Evolutionary conservation across 1,139 yeast species (phyloP).

Genomic region (Kluyveromyces sp.): DNA sequence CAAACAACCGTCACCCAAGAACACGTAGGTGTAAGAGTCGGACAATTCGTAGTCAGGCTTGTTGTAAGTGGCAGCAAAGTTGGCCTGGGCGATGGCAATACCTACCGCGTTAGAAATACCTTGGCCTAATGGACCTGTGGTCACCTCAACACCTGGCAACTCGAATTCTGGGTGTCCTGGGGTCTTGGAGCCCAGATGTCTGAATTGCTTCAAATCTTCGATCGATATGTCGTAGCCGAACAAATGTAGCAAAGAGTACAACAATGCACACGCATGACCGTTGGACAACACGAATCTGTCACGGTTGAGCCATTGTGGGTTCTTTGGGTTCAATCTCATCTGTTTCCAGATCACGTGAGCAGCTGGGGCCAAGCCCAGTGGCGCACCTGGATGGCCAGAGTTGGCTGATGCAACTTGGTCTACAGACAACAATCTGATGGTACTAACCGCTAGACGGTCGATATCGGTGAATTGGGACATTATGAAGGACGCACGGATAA

Average conservation of each 20-base stretch:
- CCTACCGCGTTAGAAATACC: constrained; percentile 98
- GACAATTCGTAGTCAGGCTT: constrained; percentile 70
- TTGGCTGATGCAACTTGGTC: constrained; percentile 87
- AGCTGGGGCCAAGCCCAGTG: constrained; percentile 93
- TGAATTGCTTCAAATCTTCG: constrained; percentile 85
- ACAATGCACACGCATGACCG: constrained; percentile 94
- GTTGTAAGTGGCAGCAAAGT: constrained; percentile 90
- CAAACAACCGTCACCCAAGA: constrained; percentile 97
- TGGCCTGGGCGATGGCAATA: constrained; percentile 89
- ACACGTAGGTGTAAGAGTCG: constrained; percentile 69
- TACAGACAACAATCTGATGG: constrained; percentile 85
- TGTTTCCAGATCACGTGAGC: constrained; percentile 70
- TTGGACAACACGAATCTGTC: constrained; percentile 93
- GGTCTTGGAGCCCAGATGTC: constrained; percentile 85
- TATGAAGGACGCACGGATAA: too few species aligned
- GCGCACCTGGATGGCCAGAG: constrained; percentile 99
- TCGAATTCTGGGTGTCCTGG: constrained; percentile 96
- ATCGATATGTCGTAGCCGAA: constrained; percentile 76
- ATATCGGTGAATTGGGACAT: constrained; percentile 39
- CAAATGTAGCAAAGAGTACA: constrained; percentile 80
- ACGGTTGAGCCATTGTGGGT: constrained; percentile 89
- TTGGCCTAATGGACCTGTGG: constrained; percentile 99
- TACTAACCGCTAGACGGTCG: constrained; percentile 73
- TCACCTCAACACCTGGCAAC: constrained; percentile 87
- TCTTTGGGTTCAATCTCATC: constrained; percentile 83